Evolutionary conservation across 345 rosid species (phyloP).

Genomic region (Brassica cretica): DNA sequence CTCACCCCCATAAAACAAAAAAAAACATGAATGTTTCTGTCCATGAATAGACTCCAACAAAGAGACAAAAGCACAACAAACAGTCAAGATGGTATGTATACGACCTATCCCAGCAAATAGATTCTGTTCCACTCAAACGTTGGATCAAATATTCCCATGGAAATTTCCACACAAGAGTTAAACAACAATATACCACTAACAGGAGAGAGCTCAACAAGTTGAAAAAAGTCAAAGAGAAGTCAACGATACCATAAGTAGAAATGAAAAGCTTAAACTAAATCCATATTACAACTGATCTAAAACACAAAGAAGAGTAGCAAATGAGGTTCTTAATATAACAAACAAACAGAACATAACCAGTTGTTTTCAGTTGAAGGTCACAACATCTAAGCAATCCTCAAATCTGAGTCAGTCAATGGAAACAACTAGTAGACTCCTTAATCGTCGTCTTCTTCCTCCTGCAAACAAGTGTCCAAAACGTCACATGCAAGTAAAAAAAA

Average conservation of each 20-base stretch:
- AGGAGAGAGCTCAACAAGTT: conserved; percentile 5
- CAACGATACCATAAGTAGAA: neutral
- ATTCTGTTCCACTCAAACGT: neutral
- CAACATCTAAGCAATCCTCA: conserved; percentile 33
- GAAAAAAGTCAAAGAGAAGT: conserved; percentile 11
- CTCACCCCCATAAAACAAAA: neutral
- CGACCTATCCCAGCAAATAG: neutral
- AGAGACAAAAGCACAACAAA: conserved; percentile 1
- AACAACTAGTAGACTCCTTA: conserved; percentile 26
- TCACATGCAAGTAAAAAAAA: neutral
- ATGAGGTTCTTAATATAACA: conserved; percentile 23
- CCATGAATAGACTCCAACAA: neutral
- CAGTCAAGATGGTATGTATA: neutral
- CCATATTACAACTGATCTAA: conserved; percentile 27
- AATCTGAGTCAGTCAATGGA: conserved; percentile 37
- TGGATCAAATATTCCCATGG: neutral
- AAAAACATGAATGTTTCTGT: neutral
- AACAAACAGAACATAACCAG: conserved; percentile 34
- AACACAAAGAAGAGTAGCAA: conserved; percentile 13
- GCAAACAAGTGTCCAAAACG: neutral
- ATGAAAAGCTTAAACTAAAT: neutral
- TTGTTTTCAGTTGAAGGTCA: conserved; percentile 10
- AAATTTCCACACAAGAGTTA: conserved; percentile 3
- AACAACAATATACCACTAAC: neutral
- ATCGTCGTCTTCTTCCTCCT: conserved; percentile 68